Evolutionary conservation across 768 basidiomycete species (phyloP).

Genomic region (Lactarius indigo): DNA sequence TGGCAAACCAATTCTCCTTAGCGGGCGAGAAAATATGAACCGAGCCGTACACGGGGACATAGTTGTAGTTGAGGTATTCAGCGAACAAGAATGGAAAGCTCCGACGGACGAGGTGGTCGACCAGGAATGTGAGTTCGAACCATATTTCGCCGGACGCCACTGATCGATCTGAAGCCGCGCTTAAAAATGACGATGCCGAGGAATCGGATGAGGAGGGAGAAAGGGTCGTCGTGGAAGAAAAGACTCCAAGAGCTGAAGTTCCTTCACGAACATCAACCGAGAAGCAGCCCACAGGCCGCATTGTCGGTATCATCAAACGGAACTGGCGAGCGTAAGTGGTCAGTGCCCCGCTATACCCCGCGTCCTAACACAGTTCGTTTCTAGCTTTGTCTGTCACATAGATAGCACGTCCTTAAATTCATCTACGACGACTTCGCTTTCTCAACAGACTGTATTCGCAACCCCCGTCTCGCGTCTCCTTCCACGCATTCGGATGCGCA

Average conservation of each 20-base stretch:
- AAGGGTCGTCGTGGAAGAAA: conserved; percentile 33
- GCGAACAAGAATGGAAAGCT: conserved; percentile 87
- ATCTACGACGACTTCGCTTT: conserved; percentile 69
- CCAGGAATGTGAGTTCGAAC: conserved; percentile 64
- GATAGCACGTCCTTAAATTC: conserved; percentile 86
- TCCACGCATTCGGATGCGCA: conserved; percentile 91
- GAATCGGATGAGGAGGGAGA: conserved; percentile 61
- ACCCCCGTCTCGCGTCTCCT: conserved; percentile 88
- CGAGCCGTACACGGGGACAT: conserved; percentile 91
- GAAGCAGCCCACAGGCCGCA: conserved; percentile 85
- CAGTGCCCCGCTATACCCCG: conserved; percentile 6
- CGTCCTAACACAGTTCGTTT: conserved; percentile 1
- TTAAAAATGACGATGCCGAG: conserved; percentile 86
- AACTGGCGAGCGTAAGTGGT: conserved; percentile 90
- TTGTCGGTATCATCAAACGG: conserved; percentile 90
- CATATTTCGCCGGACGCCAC: not conserved
- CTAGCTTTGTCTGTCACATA: conserved; percentile 90
- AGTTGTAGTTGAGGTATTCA: conserved; percentile 86
- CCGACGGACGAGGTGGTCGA: conserved; percentile 92
- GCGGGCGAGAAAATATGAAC: conserved; percentile 93
- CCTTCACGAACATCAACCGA: conserved; percentile 40
- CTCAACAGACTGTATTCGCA: conserved; percentile 90
- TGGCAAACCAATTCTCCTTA: conserved; percentile 73
- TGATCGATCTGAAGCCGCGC: conserved; percentile 48
- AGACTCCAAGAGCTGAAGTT: conserved; percentile 28